Evolutionary conservation across 768 basidiomycete genomes (phyloP), one percentile per base, ranked within the genome.

Genomic region (Russula abietina): DNA sequence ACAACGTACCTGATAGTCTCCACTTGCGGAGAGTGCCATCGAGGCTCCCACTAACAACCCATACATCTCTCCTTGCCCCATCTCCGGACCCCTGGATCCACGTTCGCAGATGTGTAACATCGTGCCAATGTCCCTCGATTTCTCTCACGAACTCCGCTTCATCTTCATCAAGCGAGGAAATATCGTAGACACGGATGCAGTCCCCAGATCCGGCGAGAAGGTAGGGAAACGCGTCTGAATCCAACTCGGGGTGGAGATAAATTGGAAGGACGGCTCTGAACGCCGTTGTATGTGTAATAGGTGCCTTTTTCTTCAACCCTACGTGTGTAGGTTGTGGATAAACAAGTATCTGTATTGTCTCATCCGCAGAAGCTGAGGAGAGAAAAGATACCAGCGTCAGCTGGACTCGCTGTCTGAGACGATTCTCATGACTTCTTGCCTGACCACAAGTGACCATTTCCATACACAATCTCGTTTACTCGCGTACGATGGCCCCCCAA

Each of bases 21-120:
- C 95, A 98, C 70, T 84, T 85, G 65, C 95, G 80, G 54, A 98
- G 78, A 24, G 94, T 97, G 46, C 86, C 84, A 71, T 98, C 96
- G 61, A 98, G 74, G 70, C 93, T 87, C 0, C 86, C 80, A 62
- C 87, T 93, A 41, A 98, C 73, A 46, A 98, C 79, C 88, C 90
- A 94, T 22, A 87, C 84, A 68, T 92, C 90, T 65, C 76, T 77
- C n/a, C 76, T 79, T 57, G 70, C 73, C 9, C 78, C 78, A 64
- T 80, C 81, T 28, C 75, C 75, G 10, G 77, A 76, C 58, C 72
- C 76, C 32, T 85, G 80, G 67, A 81, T 75, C 93, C 93, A 97
- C 12, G 87, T 75, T 32, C 81, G 80, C 56, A 98, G 74, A 5
- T 81, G 84, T 4, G 83, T 89, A 17, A 98, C 86, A 68, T 97